Percentiles rank a stretch among this genome's conserved stretches.
Evolutionary conservation across 306 rosid genomes (phyloP).

Genomic region (Acmispon strigosus): DNA sequence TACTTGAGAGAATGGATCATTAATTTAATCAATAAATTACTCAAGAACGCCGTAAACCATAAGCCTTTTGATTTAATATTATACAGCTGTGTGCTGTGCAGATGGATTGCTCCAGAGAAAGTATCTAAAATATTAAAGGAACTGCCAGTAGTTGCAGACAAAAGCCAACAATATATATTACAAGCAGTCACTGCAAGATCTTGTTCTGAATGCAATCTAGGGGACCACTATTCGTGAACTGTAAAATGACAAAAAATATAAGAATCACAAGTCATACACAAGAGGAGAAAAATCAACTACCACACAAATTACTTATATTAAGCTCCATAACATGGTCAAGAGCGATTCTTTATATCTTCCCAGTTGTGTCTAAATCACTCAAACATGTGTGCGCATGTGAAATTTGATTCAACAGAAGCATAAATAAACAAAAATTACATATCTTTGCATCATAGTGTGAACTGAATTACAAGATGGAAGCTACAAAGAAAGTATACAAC

Average conservation of each 20-base stretch:
- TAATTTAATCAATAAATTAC: neutral
- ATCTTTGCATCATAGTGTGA: neutral
- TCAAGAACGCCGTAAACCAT: neutral
- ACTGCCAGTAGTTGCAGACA: neutral
- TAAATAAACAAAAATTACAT: neutral
- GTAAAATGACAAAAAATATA: neutral
- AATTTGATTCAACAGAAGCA: neutral
- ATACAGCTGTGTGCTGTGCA: slow-evolving; percentile 16
- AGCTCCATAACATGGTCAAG: slow-evolving; percentile 3
- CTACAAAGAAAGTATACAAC: slow-evolving; percentile 14
- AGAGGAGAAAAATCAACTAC: neutral
- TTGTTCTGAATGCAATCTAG: slow-evolving; percentile 18
- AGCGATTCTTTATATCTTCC: neutral
- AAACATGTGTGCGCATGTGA: slow-evolving; percentile 31
- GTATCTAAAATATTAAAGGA: neutral
- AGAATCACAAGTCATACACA: neutral
- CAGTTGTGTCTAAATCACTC: neutral
- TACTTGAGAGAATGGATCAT: too few relatives aligned
- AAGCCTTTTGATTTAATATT: neutral
- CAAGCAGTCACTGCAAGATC: slow-evolving; percentile 16
- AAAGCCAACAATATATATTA: slow-evolving; percentile 23
- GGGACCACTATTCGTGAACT: slow-evolving; percentile 35
- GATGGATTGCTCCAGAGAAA: slow-evolving; percentile 1
- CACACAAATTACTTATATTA: neutral
- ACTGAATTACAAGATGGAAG: neutral